A percentile compares a stretch with the other conserved stretches of the same genome.
phyloP scores from a whole-genome alignment of 345 rosid genomes.

The Brassica carinata region DNA sequence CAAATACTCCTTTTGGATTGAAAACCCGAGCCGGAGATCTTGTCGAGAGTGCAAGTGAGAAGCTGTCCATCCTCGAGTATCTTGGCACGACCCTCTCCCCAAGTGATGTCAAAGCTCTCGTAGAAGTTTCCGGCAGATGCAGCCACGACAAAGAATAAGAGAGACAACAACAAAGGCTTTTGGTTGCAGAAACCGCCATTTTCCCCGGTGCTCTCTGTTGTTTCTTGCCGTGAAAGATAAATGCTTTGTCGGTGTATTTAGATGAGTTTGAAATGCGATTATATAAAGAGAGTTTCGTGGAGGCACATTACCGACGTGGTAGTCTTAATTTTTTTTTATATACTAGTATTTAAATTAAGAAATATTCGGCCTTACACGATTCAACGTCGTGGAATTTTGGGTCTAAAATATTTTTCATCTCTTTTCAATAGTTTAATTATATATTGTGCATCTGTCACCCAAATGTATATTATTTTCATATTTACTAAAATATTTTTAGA shows the following conservation, averaged over 20 bases:
- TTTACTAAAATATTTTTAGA: too few relatives aligned
- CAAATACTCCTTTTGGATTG: constrained; percentile 48
- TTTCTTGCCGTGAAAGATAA: constrained; percentile 17
- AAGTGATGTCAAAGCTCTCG: constrained; percentile 45
- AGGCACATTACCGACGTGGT: constrained; percentile 43
- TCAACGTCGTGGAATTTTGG: constrained; percentile 23
- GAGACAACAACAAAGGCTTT: constrained; percentile 31
- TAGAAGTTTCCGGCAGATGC: constrained; percentile 44
- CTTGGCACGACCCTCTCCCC: constrained; percentile 50
- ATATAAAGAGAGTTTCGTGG: constrained; percentile 39
- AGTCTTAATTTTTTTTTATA: constrained; percentile 33
- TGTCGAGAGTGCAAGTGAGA: constrained; percentile 49
- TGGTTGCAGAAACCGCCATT: constrained; percentile 25
- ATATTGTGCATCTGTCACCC: too few relatives aligned
- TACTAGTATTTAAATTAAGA: constrained; percentile 19
- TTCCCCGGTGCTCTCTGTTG: background rate
- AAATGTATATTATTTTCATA: too few relatives aligned
- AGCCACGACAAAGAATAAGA: constrained; percentile 23
- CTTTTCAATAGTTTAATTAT: too few relatives aligned
- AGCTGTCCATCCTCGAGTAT: constrained; percentile 47
- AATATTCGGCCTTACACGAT: constrained; percentile 22
- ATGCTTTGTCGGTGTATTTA: constrained; percentile 18
- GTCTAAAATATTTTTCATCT: background rate
- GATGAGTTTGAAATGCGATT: background rate
- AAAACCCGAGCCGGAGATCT: constrained; percentile 52